Percentiles rank a stretch among this genome's conserved stretches.
Evolutionary conservation across 2,329 filamentous ascomycete genomes (phyloP).

Genomic region (Claviceps cyperi): DNA sequence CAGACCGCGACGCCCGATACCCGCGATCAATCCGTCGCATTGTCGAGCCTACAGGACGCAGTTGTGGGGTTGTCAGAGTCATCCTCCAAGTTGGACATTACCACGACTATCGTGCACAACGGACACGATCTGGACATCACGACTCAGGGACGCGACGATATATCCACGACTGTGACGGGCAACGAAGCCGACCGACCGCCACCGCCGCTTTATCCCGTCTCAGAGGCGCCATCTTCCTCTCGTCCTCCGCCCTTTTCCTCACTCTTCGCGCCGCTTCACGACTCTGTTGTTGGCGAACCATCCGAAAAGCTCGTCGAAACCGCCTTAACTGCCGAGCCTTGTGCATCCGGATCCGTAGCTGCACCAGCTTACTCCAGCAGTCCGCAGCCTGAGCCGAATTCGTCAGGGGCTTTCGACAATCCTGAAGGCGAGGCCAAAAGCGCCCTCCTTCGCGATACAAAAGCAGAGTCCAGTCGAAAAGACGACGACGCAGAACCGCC

Average conservation of each 20-base stretch:
- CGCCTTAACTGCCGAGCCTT: conserved; percentile 11
- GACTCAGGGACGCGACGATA: conserved; percentile 11
- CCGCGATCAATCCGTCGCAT: conserved; percentile 20
- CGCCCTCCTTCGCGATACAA: conserved; percentile 67
- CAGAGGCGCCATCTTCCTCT: conserved; percentile 37
- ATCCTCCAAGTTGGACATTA: conserved; percentile 15
- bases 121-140: conserved; percentile 11
- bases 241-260: conserved; percentile 47
- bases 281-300: conserved; percentile 19
- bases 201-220: conserved; percentile 44
- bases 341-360: conserved; percentile 24
- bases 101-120: conserved; percentile 16
- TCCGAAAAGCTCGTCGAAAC: conserved; percentile 18
- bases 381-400: conserved; percentile 24
- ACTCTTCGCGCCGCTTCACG: conserved; percentile 32
- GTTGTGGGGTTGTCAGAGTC: conserved; percentile 21
- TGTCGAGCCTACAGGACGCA: conserved; percentile 22
- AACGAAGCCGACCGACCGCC: conserved; percentile 30
- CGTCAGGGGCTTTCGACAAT: conserved; percentile 30
- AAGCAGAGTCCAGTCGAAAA: conserved; percentile 61
- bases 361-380: conserved; percentile 38
- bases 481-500: conserved; percentile 80
- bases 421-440: conserved; percentile 64
- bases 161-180: conserved; percentile 9
- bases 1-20: conserved; percentile 8